phyloP scores from a whole-genome alignment of 352 stramenopile genomes.

The Pythium dissotocum region DNA sequence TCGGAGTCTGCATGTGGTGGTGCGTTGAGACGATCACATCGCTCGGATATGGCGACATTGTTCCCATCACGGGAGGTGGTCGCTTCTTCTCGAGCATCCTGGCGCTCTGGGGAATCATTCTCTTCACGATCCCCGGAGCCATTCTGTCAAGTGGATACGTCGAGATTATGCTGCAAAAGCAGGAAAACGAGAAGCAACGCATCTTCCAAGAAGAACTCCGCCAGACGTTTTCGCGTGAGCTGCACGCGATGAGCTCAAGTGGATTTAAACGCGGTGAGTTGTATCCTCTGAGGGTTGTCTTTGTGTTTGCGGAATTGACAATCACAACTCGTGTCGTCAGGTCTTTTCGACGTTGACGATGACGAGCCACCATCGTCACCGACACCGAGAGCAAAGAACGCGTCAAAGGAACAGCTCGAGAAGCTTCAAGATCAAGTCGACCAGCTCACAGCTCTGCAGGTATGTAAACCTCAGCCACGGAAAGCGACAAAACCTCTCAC shows the following conservation, averaged over 20 bases:
- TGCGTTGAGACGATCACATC: conserved; percentile 84
- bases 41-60: conserved; percentile 86
- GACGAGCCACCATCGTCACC: conserved; percentile 36
- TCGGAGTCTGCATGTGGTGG: conserved; percentile 79
- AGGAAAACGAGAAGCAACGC: conserved; percentile 53
- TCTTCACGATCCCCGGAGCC: conserved; percentile 84
- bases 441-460: conserved; percentile 52
- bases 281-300: not conserved
- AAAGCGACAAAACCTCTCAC: too few relatives aligned
- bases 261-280: conserved; percentile 19
- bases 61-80: conserved; percentile 63
- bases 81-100: conserved; percentile 76
- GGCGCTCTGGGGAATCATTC: conserved; percentile 83
- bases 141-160: conserved; percentile 81
- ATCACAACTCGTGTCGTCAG: conserved; percentile 12
- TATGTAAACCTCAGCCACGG: conserved; percentile 14
- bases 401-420: conserved; percentile 20
- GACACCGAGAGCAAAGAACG: conserved; percentile 26
- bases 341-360: conserved; percentile 10
- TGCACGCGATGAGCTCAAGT: conserved; percentile 49
- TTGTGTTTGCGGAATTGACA: not conserved
- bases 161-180: conserved; percentile 83
- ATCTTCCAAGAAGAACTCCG: conserved; percentile 55
- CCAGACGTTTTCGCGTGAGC: conserved; percentile 49
- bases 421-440: conserved; percentile 60